Evolutionary conservation across 148 eudicot species (phyloP), one percentile per base, ranked within the genome.

Genomic region (Beta vulgaris): DNA sequence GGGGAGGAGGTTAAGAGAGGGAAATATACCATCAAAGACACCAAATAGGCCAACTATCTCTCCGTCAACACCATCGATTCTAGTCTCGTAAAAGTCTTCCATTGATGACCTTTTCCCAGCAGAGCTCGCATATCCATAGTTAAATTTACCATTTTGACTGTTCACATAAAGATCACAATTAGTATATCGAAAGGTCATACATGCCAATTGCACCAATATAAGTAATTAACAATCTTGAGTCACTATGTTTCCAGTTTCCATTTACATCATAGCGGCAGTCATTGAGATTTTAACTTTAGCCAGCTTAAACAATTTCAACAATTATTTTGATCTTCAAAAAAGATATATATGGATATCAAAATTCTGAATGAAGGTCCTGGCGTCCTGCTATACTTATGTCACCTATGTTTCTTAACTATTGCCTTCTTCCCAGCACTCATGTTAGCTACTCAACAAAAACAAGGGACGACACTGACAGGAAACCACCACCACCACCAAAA

Each of bases 51-150:
- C 98, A 67, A 93, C 93, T 49, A 88, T 80, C 83, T 91, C 90
- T 77, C 98, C 98, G 57, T 91, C 91, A 35, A 93, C 92, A 61
- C 91, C 93, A 80, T 93, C 98, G 78, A 93, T 90, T 85, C 98
- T 91, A 34, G 98, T 90, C 86, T 93, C 98, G 73, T 94, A 92
- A 70, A 90, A 94, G 76, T 94, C 98, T 83, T 94, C 98, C 98
- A 94, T 94, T 73, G 98, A 94, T 73, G 98, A 88, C 68, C 98
- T 87, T 81, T 94, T 94, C 44, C 98, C 98, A 19, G 92, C 90
- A 65, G 93, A 89, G 84, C 98, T 94, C 72, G 98, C 92, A 85
- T 91, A 94, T 31, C 98, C 98, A 79, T 92, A 94, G 86, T 91
- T 90, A 78, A 94, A 94, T 78, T 85, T 92, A 32, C 91, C 91